Base-by-base conservation (phyloP, 2,329 filamentous ascomycete species). In the Beauveria asiatica region DNA sequence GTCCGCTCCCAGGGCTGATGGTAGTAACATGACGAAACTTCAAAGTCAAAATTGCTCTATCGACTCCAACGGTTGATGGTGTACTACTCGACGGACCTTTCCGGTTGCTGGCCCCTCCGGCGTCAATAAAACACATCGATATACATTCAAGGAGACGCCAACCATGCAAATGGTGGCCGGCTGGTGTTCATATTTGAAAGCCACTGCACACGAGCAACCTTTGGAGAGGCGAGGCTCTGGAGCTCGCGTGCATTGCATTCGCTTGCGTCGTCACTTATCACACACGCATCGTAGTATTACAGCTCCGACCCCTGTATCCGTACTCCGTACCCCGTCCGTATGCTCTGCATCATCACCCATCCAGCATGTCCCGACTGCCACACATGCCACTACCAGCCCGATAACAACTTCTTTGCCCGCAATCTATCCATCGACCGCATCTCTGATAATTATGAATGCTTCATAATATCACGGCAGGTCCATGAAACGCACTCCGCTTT, bases 1-100 rank as follows among this genome's bases (percentile, higher is more conserved):
- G 53, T 21, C 53, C 42, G 27, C 42, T 46, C 27, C 19, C 53
- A 56, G 53, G 53, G 42, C 53, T 56, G 53, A 56, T 39, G 23
- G 30, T 33, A 33, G 30, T 13, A 11, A 33, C 30, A 33, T 33
- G 30, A 33, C 30, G 30, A 13, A 13, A 13, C 30, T 5, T 33
- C 30, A 33, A 33, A 33, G 30, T 33, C 30, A 33, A 33, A 13
- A 33, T 33, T 33, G 30, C 30, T 33, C 30, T 33, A 33, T 13
- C 11, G 11, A 33, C 11, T 33, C 30, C 30, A 33, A 33, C 11
- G 11, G 11, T 33, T 11, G 13, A 11, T 13, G 30, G 30, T 13
- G 30, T 33, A 11, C 30, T 11, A 13, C 10, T 33, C 30, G 30
- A 33, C 30, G 30, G 30, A 33, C 30, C 5, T 33, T 33, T 33